Evolutionary conservation across 495 filamentous ascomycete species (phyloP), one percentile per base, ranked within the genome.

Genomic region (Xylaria cubensis): DNA sequence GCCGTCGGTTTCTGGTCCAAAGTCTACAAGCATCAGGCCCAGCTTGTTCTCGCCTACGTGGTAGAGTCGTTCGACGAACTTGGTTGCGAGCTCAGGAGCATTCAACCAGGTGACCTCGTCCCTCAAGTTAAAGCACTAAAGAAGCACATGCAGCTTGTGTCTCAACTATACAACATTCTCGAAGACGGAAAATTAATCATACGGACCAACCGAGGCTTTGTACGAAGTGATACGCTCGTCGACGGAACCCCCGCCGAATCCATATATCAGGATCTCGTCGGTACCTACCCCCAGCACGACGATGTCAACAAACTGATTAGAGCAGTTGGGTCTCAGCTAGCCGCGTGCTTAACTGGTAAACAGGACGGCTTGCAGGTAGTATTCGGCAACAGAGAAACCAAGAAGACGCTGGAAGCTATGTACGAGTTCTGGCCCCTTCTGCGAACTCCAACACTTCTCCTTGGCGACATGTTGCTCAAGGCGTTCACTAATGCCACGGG

Each of bases 31-130:
- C 9, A 48, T 0, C 83, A 86, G 53, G 65, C 78, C n/a, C 29
- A 70, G 8, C 79, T 87, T 3, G 80, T 86, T 0, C 46, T 80
- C 2, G 74, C 77, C 2, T 87, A 86, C 71, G 73, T 82, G 7
- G 72, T 82, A 2, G 81, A 84, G 58, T 82, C 83, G 13, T 85
- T 87, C 58, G 70, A 59, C 9, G 48, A 67, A 9, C 73, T 86
- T 4, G 83, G 83, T 0, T 76, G 74, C 29, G 61, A 79, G 9
- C 44, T 86, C 3, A 66, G n/a, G 0, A 32, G 50, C 1, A 29
- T 84, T 17, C 53, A 62, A 15, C 41, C 75, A 19, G 83, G 80
- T 8, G 64, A 79, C 5, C 17, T 26, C 19, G 24, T 83, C 1
- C 79, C 77, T 4, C 17, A 50, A n/a, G 67, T 80, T 7, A 42